Evolutionary conservation across 2,329 filamentous ascomycete genomes (phyloP).

Genomic region (Escovopsis weberi): DNA sequence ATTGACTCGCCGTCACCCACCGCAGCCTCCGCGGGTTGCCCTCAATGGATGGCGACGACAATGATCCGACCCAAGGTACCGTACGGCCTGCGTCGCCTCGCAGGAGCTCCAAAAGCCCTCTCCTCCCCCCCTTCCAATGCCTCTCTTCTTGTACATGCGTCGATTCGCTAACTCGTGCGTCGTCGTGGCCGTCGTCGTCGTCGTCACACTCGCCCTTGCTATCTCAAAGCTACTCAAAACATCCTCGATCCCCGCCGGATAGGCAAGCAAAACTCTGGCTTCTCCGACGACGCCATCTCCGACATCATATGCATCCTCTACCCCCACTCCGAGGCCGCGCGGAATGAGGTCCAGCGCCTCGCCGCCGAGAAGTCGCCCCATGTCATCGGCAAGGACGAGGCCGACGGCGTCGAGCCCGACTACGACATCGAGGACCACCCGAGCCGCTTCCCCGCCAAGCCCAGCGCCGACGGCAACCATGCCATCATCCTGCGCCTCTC

Average conservation of each 20-base stretch:
- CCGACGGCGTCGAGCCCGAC: conserved; percentile 36
- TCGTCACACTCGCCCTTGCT: no score
- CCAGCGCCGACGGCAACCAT: conserved; percentile 31
- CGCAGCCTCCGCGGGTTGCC: conserved; percentile 16
- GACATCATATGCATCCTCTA: conserved; percentile 85
- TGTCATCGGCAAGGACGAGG: conserved; percentile 34
- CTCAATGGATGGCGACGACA: conserved; percentile 30
- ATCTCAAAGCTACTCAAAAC: conserved; percentile 11
- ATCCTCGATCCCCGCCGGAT: conserved; percentile 67
- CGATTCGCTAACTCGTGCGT: neutral
- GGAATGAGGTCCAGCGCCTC: conserved; percentile 48
- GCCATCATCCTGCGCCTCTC: conserved; percentile 76
- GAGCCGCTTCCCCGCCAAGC: conserved; percentile 27
- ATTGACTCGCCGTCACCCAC: conserved; percentile 7
- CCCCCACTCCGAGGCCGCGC: conserved; percentile 59
- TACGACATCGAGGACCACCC: conserved; percentile 36
- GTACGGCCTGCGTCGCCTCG: no score
- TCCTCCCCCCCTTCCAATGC: no score
- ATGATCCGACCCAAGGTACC: conserved; percentile 29
- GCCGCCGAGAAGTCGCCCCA: conserved; percentile 32
- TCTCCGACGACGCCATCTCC: conserved; percentile 67
- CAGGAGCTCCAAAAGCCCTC: no score
- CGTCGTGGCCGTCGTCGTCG: no score
- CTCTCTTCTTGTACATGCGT: neutral
- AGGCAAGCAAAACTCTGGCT: conserved; percentile 68